These are phyloP conservation scores for Boletellus sp. DNA, from an alignment of 1,284 basidiomycete genomes.

Conservation along the genomic window DNA sequence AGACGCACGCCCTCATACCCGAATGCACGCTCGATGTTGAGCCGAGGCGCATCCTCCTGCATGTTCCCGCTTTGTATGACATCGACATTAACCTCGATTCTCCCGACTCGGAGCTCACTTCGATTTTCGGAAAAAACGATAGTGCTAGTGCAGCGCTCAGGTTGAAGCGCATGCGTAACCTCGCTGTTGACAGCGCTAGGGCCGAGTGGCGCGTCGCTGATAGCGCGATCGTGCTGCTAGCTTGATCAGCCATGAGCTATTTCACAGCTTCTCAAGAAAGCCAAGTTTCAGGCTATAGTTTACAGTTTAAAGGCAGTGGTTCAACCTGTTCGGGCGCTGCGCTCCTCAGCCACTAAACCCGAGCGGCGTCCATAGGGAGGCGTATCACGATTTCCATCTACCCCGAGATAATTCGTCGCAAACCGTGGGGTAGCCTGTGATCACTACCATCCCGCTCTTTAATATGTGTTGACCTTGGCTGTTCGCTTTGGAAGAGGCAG, in stretches of 20 bases:
- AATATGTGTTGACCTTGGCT: neutral
- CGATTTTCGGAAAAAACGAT: constrained; percentile 19
- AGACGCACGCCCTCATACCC: constrained; percentile 47
- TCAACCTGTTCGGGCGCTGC: neutral
- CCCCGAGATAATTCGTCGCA: neutral
- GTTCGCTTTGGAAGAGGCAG: constrained; percentile 1
- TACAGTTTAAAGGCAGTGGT: constrained; percentile 7
- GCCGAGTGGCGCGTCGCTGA: constrained; percentile 65
- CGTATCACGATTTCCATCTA: constrained; percentile 9
- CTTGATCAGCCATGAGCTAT: constrained; percentile 22
- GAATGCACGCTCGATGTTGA: constrained; percentile 59
- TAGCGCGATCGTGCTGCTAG: constrained; percentile 41
- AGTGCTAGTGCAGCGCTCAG: constrained; percentile 33
- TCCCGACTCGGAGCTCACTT: constrained; percentile 48
- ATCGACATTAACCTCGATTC: constrained; percentile 55
- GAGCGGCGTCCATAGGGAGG: neutral
- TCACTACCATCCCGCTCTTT: constrained; percentile 2
- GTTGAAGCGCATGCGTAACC: constrained; percentile 52
- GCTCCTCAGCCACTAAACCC: neutral
- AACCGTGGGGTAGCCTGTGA: constrained; percentile 2
- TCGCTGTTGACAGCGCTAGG: constrained; percentile 56
- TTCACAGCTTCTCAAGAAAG: constrained; percentile 5
- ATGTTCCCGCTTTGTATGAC: constrained; percentile 43
- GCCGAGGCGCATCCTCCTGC: constrained; percentile 49
- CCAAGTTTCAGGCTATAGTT: neutral